Conservation (phyloP, 805 yeast species). For the Torulaspora indica region DNA sequence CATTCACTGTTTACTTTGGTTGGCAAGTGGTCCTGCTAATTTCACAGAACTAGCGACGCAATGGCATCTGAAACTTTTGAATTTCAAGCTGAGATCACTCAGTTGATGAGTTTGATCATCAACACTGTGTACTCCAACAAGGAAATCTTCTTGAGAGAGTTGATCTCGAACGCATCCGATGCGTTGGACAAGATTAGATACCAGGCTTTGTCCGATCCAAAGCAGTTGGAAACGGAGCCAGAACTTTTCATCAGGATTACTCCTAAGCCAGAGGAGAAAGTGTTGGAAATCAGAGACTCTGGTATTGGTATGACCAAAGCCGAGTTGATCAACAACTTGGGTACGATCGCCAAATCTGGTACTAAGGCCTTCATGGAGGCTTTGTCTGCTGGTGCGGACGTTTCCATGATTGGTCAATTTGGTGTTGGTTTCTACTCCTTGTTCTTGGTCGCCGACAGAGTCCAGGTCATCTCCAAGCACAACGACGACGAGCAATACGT, state of each 20-base stretch:
- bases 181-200: slow-evolving; percentile 98
- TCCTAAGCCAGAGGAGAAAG: slow-evolving; percentile 90
- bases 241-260: slow-evolving; percentile 96
- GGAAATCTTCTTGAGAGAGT: slow-evolving; percentile 98
- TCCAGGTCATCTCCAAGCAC: slow-evolving; percentile 96
- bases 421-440: slow-evolving; percentile 99
- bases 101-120: slow-evolving; percentile 99
- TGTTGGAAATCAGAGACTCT: slow-evolving; percentile 95
- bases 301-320: slow-evolving; percentile 99
- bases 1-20: slow-evolving; percentile 2
- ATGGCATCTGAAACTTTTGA: slow-evolving; percentile 80
- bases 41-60: slow-evolving; percentile 7
- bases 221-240: slow-evolving; percentile 89
- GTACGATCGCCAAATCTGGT: slow-evolving; percentile 99
- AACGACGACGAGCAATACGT: slow-evolving; percentile 99
- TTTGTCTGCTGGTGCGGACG: slow-evolving; percentile 98
- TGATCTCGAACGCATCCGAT: slow-evolving; percentile 98
- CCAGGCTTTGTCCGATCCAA: slow-evolving; percentile 89
- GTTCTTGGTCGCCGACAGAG: slow-evolving; percentile 98
- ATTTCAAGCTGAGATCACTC: slow-evolving; percentile 99
- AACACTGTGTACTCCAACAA: slow-evolving; percentile 99
- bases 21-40: slow-evolving; percentile 3
- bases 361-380: slow-evolving; percentile 99
- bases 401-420: slow-evolving; percentile 99
- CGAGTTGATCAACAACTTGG: slow-evolving; percentile 96